Evolutionary conservation across 2,329 filamentous ascomycete genomes (phyloP).

Genomic region (Pestalotiopsis sp.): DNA sequence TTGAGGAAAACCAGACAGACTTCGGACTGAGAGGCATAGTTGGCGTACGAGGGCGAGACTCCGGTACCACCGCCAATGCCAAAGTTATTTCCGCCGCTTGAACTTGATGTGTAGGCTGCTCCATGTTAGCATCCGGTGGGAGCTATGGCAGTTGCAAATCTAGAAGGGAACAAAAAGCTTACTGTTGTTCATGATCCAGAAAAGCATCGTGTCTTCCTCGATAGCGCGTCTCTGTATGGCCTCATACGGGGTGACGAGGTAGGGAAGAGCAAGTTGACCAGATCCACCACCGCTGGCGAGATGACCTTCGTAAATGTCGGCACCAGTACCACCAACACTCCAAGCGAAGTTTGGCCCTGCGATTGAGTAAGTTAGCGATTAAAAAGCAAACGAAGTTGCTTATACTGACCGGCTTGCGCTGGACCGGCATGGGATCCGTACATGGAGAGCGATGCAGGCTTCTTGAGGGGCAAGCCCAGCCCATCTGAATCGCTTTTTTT

Average conservation of each 20-base stretch:
- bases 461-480: conserved; percentile 57
- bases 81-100: background rate
- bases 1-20: conserved; percentile 65
- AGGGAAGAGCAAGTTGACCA: conserved; percentile 51
- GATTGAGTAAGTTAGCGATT: too few relatives aligned
- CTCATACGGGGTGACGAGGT: conserved; percentile 53
- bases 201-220: conserved; percentile 37
- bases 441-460: conserved; percentile 41
- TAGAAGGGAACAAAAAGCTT: background rate
- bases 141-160: background rate
- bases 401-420: conserved; percentile 47
- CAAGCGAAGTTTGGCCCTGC: conserved; percentile 33
- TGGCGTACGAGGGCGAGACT: conserved; percentile 12
- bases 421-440: conserved; percentile 61
- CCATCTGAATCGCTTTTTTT: conserved; percentile 54
- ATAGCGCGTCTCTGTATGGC: conserved; percentile 47
- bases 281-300: conserved; percentile 58
- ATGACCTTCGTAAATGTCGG: conserved; percentile 17
- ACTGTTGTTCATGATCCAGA: conserved; percentile 46
- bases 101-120: background rate
- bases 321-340: conserved; percentile 7
- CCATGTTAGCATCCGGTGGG: too few relatives aligned
- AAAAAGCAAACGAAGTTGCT: background rate
- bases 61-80: conserved; percentile 12
- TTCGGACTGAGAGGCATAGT: conserved; percentile 19